Base-by-base conservation (phyloP, 495 filamentous ascomycete species). In the Penicillium ucsense region DNA sequence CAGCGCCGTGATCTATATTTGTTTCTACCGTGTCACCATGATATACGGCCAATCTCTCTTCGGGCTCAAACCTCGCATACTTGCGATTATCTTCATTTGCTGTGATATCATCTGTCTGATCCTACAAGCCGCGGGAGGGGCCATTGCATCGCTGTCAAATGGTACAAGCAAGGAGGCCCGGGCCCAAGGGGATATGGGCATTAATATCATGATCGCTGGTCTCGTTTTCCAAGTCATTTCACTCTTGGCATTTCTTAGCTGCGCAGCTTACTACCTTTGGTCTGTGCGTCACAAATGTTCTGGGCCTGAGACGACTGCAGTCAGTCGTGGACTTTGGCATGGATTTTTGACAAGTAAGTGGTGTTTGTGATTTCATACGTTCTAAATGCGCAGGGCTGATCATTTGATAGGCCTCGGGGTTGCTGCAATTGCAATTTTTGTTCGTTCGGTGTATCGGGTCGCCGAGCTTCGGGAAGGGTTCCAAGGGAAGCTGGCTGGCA, bases 381-480 rank as follows among this genome's bases (percentile, higher is more conserved):
- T 20, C 20, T 2, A 20, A 20, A 20, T 20, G 20, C 20, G 20
- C 20, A 20, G 20, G 20, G 20, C 20, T 20, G 20, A 20, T 20
- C 20, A 20, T 20, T 20, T 30, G 8, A 5, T 10, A 45, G 43
- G 33, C 12, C 32, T 45, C 2, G 7, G 4, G 11, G 3, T 77
- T 4, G 72, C 81, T 9, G 82, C 79, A 1, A 33, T 83, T 35
- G 67, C 67, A 49, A 80, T 88, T 52, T 75, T 84, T 55, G 71
- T 78, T 49, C 76, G 83, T 4, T 78, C 70, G 29, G 65, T 81
- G 12, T 88, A 74, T 65, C 75, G 83, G 35, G 77, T 83, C 12
- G 78, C 76, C 8, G 83, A 87, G 70, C 65, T 86, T 41, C 67
- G 64, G 37, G 59, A 62, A 8, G 83, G 83, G 5, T 86, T 80